Evolutionary conservation across 441 rosid species (phyloP).

Genomic region (Adansonia madagascariensis): DNA sequence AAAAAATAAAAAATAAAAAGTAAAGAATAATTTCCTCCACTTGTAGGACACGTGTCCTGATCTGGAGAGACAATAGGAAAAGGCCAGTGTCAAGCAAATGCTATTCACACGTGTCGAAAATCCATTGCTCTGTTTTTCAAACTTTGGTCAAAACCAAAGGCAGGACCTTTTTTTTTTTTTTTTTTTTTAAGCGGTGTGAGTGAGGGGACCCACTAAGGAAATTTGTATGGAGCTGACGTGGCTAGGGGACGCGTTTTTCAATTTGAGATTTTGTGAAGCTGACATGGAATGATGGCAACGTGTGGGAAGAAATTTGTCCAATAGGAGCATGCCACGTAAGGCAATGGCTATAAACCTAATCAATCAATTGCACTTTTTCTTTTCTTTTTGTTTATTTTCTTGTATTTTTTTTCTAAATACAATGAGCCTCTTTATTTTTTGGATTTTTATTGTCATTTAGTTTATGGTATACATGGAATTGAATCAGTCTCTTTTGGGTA

Average conservation of each 20-base stretch:
- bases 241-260: background rate
- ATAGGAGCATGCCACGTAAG: background rate
- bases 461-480: background rate
- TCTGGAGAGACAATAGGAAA: background rate
- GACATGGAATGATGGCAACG: background rate
- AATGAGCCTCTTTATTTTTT: background rate
- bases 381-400: background rate
- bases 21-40: background rate
- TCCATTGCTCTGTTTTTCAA: background rate
- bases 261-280: background rate
- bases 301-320: background rate
- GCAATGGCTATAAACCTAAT: background rate
- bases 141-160: background rate
- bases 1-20: background rate
- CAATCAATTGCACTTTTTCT: background rate
- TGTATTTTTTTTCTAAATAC: background rate
- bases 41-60: background rate
- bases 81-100: background rate
- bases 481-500: background rate
- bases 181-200: no score
- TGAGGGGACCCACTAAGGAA: background rate
- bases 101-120: background rate
- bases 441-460: background rate
- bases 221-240: constrained; percentile 10
- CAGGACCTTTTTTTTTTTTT: background rate